Evolutionary conservation across 2,329 filamentous ascomycete species (phyloP).

Genomic region (Cladosporium sp.): DNA sequence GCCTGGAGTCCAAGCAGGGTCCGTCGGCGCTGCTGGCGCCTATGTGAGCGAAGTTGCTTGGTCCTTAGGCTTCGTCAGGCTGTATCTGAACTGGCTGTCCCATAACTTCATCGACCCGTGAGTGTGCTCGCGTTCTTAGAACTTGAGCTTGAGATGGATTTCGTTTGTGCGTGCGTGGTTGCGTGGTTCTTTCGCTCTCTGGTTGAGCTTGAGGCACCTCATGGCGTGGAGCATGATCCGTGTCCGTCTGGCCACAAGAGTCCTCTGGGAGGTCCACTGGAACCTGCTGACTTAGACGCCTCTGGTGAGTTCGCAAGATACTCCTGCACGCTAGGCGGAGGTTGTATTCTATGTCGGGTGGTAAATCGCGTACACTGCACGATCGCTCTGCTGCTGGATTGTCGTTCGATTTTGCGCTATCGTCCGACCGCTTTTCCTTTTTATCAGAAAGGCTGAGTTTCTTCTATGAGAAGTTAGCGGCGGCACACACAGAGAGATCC

Average conservation of each 20-base stretch:
- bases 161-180: neutral
- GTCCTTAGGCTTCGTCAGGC: neutral
- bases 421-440: neutral
- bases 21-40: neutral
- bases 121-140: neutral
- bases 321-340: neutral
- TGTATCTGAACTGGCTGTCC: neutral
- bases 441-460: neutral
- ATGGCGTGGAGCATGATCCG: neutral
- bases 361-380: neutral
- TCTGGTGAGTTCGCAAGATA: neutral
- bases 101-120: neutral
- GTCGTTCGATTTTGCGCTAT: neutral
- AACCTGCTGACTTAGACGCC: neutral
- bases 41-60: neutral
- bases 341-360: neutral
- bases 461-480: neutral
- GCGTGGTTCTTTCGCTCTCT: neutral
- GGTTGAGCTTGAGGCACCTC: neutral
- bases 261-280: neutral
- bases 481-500: neutral
- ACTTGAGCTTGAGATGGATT: neutral
- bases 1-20: neutral
- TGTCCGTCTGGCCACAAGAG: neutral
- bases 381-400: neutral